Evolutionary conservation across 352 stramenopile species (phyloP).

Genomic region (Phytophthora gonapodyides): DNA sequence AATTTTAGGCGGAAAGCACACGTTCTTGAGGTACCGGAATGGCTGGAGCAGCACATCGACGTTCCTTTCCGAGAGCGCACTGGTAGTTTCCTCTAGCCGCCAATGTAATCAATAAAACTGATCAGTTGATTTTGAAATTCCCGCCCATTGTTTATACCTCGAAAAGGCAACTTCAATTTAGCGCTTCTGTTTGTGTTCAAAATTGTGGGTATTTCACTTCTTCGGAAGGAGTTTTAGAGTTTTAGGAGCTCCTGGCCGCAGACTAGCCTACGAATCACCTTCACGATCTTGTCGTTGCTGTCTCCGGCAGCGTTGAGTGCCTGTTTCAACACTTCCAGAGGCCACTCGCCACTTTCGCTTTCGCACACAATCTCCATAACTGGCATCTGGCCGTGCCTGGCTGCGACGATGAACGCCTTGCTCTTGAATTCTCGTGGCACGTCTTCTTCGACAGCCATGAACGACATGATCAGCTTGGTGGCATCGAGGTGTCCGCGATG

Average conservation of each 20-base stretch:
- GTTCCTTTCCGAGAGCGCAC: too few species aligned
- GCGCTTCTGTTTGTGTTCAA: too few species aligned
- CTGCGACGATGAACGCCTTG: not conserved
- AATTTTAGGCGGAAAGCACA: slow-evolving; percentile 1
- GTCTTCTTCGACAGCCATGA: not conserved
- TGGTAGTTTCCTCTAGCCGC: too few species aligned
- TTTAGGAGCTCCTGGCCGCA: not conserved
- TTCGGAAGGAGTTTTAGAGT: not conserved
- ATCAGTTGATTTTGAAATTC: too few species aligned
- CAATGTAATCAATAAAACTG: too few species aligned
- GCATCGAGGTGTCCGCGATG: not conserved
- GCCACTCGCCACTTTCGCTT: not conserved
- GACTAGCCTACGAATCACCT: not conserved
- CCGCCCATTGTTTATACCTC: too few species aligned
- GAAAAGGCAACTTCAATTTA: too few species aligned
- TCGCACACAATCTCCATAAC: not conserved
- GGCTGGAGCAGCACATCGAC: too few species aligned
- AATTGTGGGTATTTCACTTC: not conserved
- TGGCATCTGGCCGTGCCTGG: not conserved
- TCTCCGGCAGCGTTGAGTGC: not conserved
- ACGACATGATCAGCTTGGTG: not conserved
- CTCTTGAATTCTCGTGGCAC: not conserved
- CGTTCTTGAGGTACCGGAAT: not conserved
- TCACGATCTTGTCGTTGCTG: not conserved
- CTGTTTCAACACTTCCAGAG: not conserved